Base-by-base conservation (phyloP, 164 flowering plant species). In the Stephania cephalantha region DNA sequence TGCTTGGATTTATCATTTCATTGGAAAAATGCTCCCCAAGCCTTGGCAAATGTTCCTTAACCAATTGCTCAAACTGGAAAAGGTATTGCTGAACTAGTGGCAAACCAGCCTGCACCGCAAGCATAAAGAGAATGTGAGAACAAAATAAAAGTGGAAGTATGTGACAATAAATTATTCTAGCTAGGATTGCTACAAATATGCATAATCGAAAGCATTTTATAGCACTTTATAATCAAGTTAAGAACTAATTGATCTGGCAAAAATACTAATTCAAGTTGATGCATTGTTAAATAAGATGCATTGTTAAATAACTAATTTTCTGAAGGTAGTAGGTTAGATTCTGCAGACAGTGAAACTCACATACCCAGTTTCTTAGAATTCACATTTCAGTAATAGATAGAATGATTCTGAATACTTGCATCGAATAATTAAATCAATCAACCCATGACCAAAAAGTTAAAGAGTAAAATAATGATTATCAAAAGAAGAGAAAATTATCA, bases 31-130 rank as follows among this genome's bases (percentile, higher is more conserved):
- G 98, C 77, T 92, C 95, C 68, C 98, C 98, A 46, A 96, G 83
- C 85, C 85, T 92, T 48, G 99, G 99, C 88, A 96, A 72, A 46
- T 87, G 81, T 83, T 90, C 95, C 75, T 78, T 88, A 84, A 94
- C 89, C 86, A 96, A 83, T 66, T 83, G 86, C 46, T 96, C 97
- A 78, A 96, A 91, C 85, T 91, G 96, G 80, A 83, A 90, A 63
- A 96, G 91, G 82, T 96, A 96, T 69, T 92, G 98, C 70, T 96
- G 99, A 46, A 96, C 99, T 77, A 96, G 89, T 70, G 99, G 99
- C 82, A 96, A 82, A 29, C 99, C 99, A 6, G 81, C 97, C 98
- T 95, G 71, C 68, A 44, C 76, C 74, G 82, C 75, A 75, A 70
- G 52, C 72, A 76, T n/a, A 71, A 74, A 46, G 31, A 46, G 48